Percentiles rank a stretch among this genome's conserved stretches.
phyloP scores from a whole-genome alignment of 805 yeast genomes.

The Teunomyces cretensis region DNA sequence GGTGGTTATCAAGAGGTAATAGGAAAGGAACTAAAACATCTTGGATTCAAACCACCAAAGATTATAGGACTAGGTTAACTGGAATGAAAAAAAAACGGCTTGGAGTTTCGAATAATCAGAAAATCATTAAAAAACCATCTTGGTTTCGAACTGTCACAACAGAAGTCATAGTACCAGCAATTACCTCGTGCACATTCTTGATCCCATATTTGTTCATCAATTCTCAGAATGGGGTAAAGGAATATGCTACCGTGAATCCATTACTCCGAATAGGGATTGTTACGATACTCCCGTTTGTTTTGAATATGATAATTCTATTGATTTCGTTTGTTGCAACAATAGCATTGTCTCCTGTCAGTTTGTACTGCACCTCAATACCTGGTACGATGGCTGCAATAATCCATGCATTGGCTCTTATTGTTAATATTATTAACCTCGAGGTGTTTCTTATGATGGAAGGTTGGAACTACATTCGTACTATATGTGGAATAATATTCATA shows the following conservation, averaged over 20 bases:
- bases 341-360: constrained; percentile 35
- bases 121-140: neutral
- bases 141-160: constrained; percentile 1
- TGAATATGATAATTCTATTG: constrained; percentile 34
- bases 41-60: constrained; percentile 68
- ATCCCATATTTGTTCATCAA: constrained; percentile 79
- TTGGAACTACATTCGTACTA: constrained; percentile 38
- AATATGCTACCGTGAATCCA: constrained; percentile 42
- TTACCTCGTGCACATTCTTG: constrained; percentile 17
- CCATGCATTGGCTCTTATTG: constrained; percentile 34
- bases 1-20: constrained; percentile 86
- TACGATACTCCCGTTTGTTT: constrained; percentile 47
- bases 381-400: constrained; percentile 36
- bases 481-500: constrained; percentile 40
- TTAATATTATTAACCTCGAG: constrained; percentile 35
- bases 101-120: neutral
- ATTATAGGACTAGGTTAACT: constrained; percentile 20
- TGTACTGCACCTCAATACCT: constrained; percentile 25
- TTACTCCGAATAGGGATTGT: constrained; percentile 60
- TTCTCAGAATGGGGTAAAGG: constrained; percentile 77
- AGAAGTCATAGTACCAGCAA: constrained; percentile 5
- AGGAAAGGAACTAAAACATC: constrained; percentile 63
- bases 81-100: constrained; percentile 20
- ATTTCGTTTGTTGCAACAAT: constrained; percentile 36
- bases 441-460: constrained; percentile 41